phyloP scores from a whole-genome alignment of 441 rosid genomes.

The Heliophila coronopifolia region DNA sequence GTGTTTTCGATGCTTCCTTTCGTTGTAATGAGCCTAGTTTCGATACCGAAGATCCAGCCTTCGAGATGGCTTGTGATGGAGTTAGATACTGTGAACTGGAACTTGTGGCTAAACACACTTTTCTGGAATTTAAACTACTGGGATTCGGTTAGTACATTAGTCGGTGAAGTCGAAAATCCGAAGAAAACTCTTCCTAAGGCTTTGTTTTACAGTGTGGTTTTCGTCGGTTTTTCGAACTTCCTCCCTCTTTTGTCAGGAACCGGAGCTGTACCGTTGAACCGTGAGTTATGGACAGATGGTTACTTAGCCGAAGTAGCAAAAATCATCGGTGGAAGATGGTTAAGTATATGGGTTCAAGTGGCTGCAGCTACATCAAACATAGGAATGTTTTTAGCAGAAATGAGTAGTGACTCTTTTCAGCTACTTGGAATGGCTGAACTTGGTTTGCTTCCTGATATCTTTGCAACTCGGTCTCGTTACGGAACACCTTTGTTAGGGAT shows the following conservation, averaged over 20 bases:
- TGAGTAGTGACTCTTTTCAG: slow-evolving; percentile 53
- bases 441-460: slow-evolving; percentile 46
- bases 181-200: slow-evolving; percentile 58
- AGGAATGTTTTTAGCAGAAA: slow-evolving; percentile 52
- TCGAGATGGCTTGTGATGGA: slow-evolving; percentile 58
- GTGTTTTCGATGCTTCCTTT: slow-evolving; percentile 61
- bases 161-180: slow-evolving; percentile 80
- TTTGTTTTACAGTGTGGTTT: slow-evolving; percentile 44
- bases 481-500: slow-evolving; percentile 82
- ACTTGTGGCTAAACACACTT: slow-evolving; percentile 64
- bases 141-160: slow-evolving; percentile 73
- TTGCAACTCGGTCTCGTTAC: slow-evolving; percentile 48
- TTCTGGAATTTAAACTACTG: slow-evolving; percentile 87
- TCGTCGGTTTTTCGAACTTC: slow-evolving; percentile 56
- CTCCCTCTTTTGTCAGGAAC: slow-evolving; percentile 66
- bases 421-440: slow-evolving; percentile 48
- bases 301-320: slow-evolving; percentile 48
- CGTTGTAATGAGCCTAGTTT: slow-evolving; percentile 49
- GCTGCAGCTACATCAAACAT: slow-evolving; percentile 46
- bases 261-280: slow-evolving; percentile 50
- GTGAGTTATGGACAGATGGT: slow-evolving; percentile 41
- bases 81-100: slow-evolving; percentile 59
- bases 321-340: slow-evolving; percentile 51
- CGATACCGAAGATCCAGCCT: slow-evolving; percentile 63
- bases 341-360: slow-evolving; percentile 44